Evolutionary conservation across 2,329 filamentous ascomycete genomes (phyloP).

Genomic region (Xylariaceae sp.): DNA sequence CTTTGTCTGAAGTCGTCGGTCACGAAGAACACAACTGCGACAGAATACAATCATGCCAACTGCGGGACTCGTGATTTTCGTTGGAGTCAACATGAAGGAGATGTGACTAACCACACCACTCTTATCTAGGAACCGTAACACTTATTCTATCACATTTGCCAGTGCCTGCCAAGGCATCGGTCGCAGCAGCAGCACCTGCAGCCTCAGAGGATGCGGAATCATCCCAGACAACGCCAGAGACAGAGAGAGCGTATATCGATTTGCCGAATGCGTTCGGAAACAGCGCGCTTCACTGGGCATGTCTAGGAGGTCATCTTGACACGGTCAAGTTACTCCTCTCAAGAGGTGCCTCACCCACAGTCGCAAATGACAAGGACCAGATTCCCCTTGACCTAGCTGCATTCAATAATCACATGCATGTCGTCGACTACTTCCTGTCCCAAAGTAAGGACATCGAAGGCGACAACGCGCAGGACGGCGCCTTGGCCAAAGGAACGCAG

Average conservation of each 20-base stretch:
- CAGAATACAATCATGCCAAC: background rate
- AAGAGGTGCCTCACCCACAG: slow-evolving; percentile 68
- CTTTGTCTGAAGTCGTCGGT: no score
- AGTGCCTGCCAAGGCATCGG: slow-evolving; percentile 14
- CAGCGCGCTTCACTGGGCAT: slow-evolving; percentile 90
- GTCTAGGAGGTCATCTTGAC: slow-evolving; percentile 78
- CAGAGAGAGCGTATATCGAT: slow-evolving; percentile 50
- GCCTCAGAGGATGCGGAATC: slow-evolving; percentile 26
- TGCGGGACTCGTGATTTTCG: no score
- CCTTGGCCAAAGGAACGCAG: slow-evolving; percentile 36
- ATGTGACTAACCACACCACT: slow-evolving; percentile 9
- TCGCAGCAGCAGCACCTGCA: background rate
- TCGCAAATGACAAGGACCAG: slow-evolving; percentile 79
- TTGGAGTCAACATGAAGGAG: background rate
- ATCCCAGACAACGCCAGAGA: slow-evolving; percentile 37
- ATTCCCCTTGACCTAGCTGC: slow-evolving; percentile 71
- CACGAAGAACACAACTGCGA: no score
- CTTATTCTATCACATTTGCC: slow-evolving; percentile 21
- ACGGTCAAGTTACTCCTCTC: slow-evolving; percentile 73
- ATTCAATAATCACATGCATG: slow-evolving; percentile 60
- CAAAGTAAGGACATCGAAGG: slow-evolving; percentile 44
- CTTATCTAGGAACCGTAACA: slow-evolving; percentile 39
- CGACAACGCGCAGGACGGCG: slow-evolving; percentile 40
- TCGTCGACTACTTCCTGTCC: slow-evolving; percentile 57
- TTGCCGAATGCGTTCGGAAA: slow-evolving; percentile 76